phyloP scores from a whole-genome alignment of 345 rosid genomes.

The Euphorbia peplus region DNA sequence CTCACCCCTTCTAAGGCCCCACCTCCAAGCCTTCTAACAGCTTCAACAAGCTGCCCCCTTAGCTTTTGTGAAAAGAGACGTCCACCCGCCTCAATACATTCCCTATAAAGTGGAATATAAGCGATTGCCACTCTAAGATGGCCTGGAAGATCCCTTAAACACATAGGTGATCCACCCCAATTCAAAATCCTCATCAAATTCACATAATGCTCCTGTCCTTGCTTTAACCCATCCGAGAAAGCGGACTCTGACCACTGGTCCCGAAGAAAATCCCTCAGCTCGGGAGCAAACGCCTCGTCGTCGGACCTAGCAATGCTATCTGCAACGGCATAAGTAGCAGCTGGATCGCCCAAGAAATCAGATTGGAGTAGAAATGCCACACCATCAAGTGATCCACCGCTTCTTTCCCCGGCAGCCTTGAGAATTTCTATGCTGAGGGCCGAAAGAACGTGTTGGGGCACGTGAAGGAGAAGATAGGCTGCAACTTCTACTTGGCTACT shows the following conservation, averaged over 20 bases:
- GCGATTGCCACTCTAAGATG: constrained; percentile 77
- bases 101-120: constrained; percentile 81
- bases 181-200: constrained; percentile 65
- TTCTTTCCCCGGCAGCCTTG: constrained; percentile 92
- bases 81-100: constrained; percentile 60
- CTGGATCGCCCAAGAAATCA: constrained; percentile 79
- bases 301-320: constrained; percentile 86
- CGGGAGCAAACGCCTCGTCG: constrained; percentile 73
- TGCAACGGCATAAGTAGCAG: constrained; percentile 78
- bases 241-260: constrained; percentile 95
- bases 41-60: constrained; percentile 85
- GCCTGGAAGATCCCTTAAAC: constrained; percentile 68
- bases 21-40: constrained; percentile 69
- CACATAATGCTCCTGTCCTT: constrained; percentile 65
- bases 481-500: constrained; percentile 84
- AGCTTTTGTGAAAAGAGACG: constrained; percentile 62
- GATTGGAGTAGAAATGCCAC: constrained; percentile 86
- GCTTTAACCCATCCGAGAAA: constrained; percentile 62
- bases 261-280: constrained; percentile 60
- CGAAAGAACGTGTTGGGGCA: constrained; percentile 78
- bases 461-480: constrained; percentile 83
- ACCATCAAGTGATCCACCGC: constrained; percentile 86
- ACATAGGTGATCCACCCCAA: constrained; percentile 65
- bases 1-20: constrained; percentile 42
- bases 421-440: constrained; percentile 92